These are phyloP conservation scores for Mortierella sp. DNA, from an alignment of 371 early-diverging fungal genomes.

Conservation along the genomic window DNA sequence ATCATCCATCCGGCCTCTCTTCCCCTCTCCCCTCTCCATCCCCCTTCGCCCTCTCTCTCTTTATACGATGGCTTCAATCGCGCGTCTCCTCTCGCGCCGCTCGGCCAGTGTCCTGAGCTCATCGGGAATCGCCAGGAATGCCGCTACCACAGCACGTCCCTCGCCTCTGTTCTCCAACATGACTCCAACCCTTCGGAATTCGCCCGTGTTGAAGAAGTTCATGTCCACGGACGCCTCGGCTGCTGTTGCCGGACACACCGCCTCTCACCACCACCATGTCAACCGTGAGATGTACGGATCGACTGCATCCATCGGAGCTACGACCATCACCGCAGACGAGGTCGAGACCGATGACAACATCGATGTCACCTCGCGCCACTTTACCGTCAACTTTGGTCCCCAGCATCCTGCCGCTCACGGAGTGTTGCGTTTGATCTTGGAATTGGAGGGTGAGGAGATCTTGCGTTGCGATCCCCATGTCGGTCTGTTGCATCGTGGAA, in stretches of 20 bases:
- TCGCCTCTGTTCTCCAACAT: constrained; percentile 14
- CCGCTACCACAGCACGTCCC: constrained; percentile 20
- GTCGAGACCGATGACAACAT: constrained; percentile 58
- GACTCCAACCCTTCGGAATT: constrained; percentile 1
- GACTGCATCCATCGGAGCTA: constrained; percentile 6
- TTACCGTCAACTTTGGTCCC: constrained; percentile 98
- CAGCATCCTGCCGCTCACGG: constrained; percentile 99
- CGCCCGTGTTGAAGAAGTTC: constrained; percentile 21
- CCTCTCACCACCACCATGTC: constrained; percentile 34
- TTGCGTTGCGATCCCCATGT: constrained; percentile 96
- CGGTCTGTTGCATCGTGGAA: constrained; percentile 97
- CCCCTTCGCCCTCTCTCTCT: constrained; percentile 1
- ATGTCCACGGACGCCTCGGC: constrained; percentile 34
- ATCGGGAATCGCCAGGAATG: constrained; percentile 7
- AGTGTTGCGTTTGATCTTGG: constrained; percentile 96
- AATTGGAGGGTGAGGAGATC: constrained; percentile 93
- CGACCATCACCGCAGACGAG: constrained; percentile 32
- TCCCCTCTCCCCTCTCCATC: constrained; percentile 10
- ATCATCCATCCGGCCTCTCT: not conserved
- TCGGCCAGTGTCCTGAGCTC: constrained; percentile 35
- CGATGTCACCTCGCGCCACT: constrained; percentile 73
- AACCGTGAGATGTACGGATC: constrained; percentile 23
- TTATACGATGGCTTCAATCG: constrained; percentile 40
- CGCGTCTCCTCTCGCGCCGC: constrained; percentile 51
- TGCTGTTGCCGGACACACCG: constrained; percentile 1